Base-by-base conservation (phyloP, 306 rosid species). In the Abrus pulchellus region DNA sequence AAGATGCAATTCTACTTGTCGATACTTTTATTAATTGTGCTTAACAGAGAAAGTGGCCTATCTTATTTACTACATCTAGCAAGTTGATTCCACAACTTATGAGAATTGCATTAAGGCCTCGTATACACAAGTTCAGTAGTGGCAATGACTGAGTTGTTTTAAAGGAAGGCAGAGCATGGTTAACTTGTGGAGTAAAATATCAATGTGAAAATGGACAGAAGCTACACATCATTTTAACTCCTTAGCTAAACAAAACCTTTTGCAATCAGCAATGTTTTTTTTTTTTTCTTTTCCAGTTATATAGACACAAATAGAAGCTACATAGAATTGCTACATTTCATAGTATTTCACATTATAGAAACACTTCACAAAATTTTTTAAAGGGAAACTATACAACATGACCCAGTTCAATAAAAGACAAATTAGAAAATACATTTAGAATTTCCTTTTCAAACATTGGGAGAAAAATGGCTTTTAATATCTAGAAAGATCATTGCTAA, bases 121-220 rank as follows among this genome's bases (percentile, higher is more conserved):
- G 0, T 74, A 74, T 29, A 32, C 32, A 7, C 14, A 47, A 1
- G n/a, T 75, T 75, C 48, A 12, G 2, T 0, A 57, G 66, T 30
- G 76, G 85, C 57, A 74, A 82, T 68, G 72, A 68, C 76, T 66
- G 72, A 3, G 41, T 75, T 12, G 14, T 36, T 75, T 57, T 75
- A 59, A 0, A 53, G 36, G 62, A 48, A 33, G 76, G 81, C 0
- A 28, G 36, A 47, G 2, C 65, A 47, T 48, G 83, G 83, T 71
- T 80, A 72, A 61, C 61, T 33, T 81, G 77, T 68, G 65, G 72
- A 4, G 56, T 57, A 27, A 43, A 50, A 11, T 69, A 82, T 75
- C 81, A 47, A 71, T 66, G 70, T 57, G 64, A 75, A 75, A 67
- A 56, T 48, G 55, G 72, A 0, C 81, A 56, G 56, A 75, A 67